Base-by-base conservation (phyloP, 1,139 yeast genomes). In the Saccharomyces pastorianus region DNA sequence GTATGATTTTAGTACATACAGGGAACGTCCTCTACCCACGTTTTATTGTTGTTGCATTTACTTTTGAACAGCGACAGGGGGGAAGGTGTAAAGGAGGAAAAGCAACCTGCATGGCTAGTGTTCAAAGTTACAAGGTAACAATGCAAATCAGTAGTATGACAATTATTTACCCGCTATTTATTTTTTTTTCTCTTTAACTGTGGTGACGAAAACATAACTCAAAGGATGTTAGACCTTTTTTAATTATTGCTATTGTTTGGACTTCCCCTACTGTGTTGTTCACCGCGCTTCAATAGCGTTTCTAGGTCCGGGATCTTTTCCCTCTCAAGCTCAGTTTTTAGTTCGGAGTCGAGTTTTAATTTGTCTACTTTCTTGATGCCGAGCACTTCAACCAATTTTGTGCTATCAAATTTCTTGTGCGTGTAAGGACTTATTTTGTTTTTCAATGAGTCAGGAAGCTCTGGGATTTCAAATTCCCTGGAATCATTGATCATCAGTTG, bases 301-400 rank as follows among this genome's bases (percentile, higher is more conserved):
- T 61, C 65, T 6, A 65, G 49, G 9, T 66, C 56, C 14, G 66
- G 68, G 17, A 60, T 61, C 27, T 58, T 55, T 48, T 52, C 52
- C 5, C 51, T 54, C 11, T 47, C 50, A 5, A 44, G 14, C 14
- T 53, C 58, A 23, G 54, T 54, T n/a, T 56, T 57, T 4, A 52
- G 51, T 2, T 51, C 48, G 8, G 42, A 31, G 2, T 32, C 42
- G n/a, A 38, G 25, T 5, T 38, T 38, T 7, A 48, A 42, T 17
- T 46, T 54, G n/a, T 53, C 57, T 25, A 50, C 56, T 38, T 56
- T 53, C 53, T 61, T 62, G 25, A 64, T 53, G 8, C 46, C 55
- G 6, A 64, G 55, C 17, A 57, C 46, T 14, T 53, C 52, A 13
- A 58, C 56, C n/a, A 65, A 52, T 25, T 51, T 38, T 17, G 50